These are phyloP conservation scores for Boeremia lycopersici DNA, from an alignment of 2,329 filamentous ascomycete species.

Conservation along the genomic window DNA sequence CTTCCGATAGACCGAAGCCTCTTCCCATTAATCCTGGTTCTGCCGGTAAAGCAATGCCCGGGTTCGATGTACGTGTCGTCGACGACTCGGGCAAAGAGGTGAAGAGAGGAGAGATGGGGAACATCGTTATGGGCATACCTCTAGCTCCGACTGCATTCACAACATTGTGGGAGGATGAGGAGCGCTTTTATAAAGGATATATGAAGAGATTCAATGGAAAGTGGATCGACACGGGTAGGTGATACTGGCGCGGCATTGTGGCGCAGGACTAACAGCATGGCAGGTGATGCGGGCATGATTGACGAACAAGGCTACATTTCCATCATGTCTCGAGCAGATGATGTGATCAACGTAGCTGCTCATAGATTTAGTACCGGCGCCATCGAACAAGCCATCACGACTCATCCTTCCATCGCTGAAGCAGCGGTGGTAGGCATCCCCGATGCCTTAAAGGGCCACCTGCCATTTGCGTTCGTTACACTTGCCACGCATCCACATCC, in stretches of 20 bases:
- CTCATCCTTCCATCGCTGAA: conserved; percentile 79
- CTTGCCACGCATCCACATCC: conserved; percentile 60
- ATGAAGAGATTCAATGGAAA: conserved; percentile 78
- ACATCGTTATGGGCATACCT: conserved; percentile 84
- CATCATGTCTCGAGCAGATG: conserved; percentile 72
- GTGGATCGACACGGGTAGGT: conserved; percentile 78
- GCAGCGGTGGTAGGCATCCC: conserved; percentile 86
- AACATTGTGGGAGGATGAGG: conserved; percentile 83
- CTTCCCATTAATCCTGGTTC: conserved; percentile 78
- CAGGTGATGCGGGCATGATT: conserved; percentile 80
- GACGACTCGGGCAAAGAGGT: conserved; percentile 79
- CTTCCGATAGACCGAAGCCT: conserved; percentile 52
- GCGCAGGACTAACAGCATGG: background rate
- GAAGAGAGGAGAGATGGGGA: conserved; percentile 78
- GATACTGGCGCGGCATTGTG: no score
- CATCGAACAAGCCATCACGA: conserved; percentile 89
- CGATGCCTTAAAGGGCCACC: conserved; percentile 83
- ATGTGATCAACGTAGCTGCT: conserved; percentile 95
- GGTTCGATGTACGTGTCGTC: conserved; percentile 85
- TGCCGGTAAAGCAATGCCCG: conserved; percentile 88
- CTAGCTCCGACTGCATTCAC: conserved; percentile 86
- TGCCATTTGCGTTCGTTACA: conserved; percentile 88
- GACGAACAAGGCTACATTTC: conserved; percentile 73
- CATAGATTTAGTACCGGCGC: conserved; percentile 89
- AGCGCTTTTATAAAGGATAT: conserved; percentile 85